These are phyloP conservation scores for Microstegium vimineum DNA, from an alignment of 176 grass and related monocot species.

Conservation along the genomic window DNA sequence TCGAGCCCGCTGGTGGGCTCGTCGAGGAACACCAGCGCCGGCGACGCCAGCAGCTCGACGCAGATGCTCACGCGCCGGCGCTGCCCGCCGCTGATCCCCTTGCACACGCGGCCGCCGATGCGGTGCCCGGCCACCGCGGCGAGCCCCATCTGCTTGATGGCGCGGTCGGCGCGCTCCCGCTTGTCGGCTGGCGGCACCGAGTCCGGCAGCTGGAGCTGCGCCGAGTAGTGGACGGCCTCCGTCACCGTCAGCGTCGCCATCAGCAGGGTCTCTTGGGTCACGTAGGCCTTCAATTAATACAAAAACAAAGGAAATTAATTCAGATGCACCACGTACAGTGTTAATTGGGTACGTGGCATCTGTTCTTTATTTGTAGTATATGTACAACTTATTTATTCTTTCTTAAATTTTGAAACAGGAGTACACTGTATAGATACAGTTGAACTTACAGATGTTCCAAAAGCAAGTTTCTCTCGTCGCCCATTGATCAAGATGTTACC, in stretches of 20 bases:
- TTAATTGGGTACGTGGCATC: neutral
- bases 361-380: too few species aligned
- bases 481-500: slow-evolving; percentile 38
- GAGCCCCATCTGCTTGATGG: slow-evolving; percentile 37
- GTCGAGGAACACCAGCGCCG: slow-evolving; percentile 34
- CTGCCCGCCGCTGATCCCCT: slow-evolving; percentile 46
- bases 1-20: slow-evolving; percentile 49
- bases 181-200: neutral
- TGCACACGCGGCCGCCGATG: slow-evolving; percentile 37
- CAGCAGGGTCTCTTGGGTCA: slow-evolving; percentile 35
- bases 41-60: slow-evolving; percentile 33
- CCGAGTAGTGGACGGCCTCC: slow-evolving; percentile 31
- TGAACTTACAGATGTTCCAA: slow-evolving; percentile 17
- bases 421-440: neutral
- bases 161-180: slow-evolving; percentile 14
- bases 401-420: neutral
- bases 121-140: neutral
- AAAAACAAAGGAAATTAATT: too few species aligned
- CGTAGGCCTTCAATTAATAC: slow-evolving; percentile 31
- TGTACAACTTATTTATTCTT: neutral
- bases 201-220: slow-evolving; percentile 41
- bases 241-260: slow-evolving; percentile 38
- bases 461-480: slow-evolving; percentile 2
- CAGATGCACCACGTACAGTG: too few species aligned
- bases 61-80: slow-evolving; percentile 39